Evolutionary conservation across 139 green algal species (phyloP).

Genomic region (Raphidocelis subcapitata): DNA sequence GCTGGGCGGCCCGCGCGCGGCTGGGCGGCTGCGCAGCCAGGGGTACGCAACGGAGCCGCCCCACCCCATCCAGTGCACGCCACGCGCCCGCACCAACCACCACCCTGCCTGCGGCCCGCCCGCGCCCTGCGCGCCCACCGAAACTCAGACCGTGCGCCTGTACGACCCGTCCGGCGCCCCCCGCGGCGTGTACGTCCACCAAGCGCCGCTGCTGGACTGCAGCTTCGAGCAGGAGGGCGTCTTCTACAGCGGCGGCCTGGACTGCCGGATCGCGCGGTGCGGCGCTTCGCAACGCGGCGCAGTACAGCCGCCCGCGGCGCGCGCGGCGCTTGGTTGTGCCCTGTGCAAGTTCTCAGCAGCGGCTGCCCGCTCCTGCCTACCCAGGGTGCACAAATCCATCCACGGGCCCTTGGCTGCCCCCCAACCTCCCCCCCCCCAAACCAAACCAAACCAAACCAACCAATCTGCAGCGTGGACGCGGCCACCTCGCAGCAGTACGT

Average conservation of each 20-base stretch:
- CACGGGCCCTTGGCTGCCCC: background rate
- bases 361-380: background rate
- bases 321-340: background rate
- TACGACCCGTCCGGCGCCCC: constrained; percentile 59
- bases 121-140: background rate
- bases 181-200: constrained; percentile 42
- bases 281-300: background rate
- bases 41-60: too few relatives aligned
- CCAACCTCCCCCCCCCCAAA: background rate
- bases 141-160: constrained; percentile 48
- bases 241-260: constrained; percentile 57
- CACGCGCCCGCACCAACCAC: background rate
- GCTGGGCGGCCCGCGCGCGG: background rate
- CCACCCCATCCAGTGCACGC: background rate
- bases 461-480: background rate
- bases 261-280: constrained; percentile 62
- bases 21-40: background rate
- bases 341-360: background rate
- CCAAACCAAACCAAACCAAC: background rate
- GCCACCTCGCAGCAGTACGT: background rate
- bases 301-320: background rate
- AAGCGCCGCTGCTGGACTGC: constrained; percentile 70
- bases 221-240: constrained; percentile 58
- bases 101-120: background rate
- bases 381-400: background rate